Conservation (phyloP, 78 protist species). For the Dictyostelium intermedium region DNA sequence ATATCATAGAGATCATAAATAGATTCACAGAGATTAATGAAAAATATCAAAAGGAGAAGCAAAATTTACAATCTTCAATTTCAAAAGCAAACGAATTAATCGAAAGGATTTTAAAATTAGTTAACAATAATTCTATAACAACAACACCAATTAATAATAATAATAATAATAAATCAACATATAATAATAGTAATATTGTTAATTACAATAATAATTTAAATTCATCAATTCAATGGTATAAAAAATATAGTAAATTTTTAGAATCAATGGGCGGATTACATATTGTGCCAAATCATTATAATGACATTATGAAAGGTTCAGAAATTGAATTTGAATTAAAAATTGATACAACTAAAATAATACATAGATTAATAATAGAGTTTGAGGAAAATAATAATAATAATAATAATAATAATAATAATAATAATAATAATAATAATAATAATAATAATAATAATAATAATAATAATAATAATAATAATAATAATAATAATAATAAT, state of each 20-base stretch:
- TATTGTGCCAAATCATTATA: not conserved
- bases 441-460: not conserved
- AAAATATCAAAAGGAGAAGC: constrained; percentile 1
- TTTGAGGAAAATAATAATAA: not conserved
- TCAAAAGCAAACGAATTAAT: not conserved
- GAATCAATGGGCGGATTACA: not conserved
- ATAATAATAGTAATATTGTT: not conserved
- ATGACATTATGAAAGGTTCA: not conserved
- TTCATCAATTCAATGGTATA: not conserved
- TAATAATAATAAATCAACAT: not conserved
- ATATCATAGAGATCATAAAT: not conserved
- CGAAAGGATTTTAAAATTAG: not conserved
- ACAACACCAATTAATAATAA: not conserved
- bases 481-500: not conserved
- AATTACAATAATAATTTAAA: not conserved
- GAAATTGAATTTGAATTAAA: not conserved
- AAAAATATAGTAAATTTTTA: not conserved
- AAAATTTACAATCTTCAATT: not conserved
- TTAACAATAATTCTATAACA: not conserved
- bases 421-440: not conserved
- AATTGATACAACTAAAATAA: not conserved
- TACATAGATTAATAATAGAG: not conserved
- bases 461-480: not conserved
- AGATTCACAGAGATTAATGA: not conserved
- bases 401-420: not conserved